Conservation (phyloP, 495 filamentous ascomycete species). For the Xylaria grammica region DNA sequence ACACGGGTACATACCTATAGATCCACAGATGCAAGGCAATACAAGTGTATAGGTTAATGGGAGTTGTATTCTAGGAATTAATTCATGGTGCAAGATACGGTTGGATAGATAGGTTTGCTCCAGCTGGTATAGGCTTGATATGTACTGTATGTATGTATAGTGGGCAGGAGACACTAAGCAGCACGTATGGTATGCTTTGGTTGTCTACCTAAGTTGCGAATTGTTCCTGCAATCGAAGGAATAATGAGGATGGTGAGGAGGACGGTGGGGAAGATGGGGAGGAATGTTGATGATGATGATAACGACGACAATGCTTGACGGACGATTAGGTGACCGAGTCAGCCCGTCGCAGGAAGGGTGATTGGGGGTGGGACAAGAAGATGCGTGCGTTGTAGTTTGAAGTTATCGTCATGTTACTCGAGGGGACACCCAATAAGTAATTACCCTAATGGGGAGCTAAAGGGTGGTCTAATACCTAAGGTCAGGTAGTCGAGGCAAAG, state of each 20-base stretch:
- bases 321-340: conserved; percentile 20
- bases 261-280: background rate
- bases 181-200: background rate
- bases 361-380: conserved; percentile 10
- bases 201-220: background rate
- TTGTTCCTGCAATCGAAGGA: background rate
- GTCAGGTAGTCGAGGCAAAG: background rate
- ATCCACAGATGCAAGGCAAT: conserved; percentile 4
- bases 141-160: background rate
- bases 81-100: conserved; percentile 11
- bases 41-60: conserved; percentile 6
- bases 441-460: no score
- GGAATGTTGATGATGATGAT: background rate
- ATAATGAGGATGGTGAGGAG: background rate
- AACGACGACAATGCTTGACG: background rate
- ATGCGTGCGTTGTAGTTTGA: conserved; percentile 19
- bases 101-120: background rate
- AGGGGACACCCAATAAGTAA: conserved; percentile 1
- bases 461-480: background rate
- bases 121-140: background rate
- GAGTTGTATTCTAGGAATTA: conserved; percentile 2
- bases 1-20: background rate
- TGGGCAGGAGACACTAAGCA: background rate
- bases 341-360: conserved; percentile 19
- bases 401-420: conserved; percentile 23